Evolutionary conservation across 371 early-diverging fungal species (phyloP), one percentile per base, ranked within the genome.

Genomic region (Saksenaea oblongispora): DNA sequence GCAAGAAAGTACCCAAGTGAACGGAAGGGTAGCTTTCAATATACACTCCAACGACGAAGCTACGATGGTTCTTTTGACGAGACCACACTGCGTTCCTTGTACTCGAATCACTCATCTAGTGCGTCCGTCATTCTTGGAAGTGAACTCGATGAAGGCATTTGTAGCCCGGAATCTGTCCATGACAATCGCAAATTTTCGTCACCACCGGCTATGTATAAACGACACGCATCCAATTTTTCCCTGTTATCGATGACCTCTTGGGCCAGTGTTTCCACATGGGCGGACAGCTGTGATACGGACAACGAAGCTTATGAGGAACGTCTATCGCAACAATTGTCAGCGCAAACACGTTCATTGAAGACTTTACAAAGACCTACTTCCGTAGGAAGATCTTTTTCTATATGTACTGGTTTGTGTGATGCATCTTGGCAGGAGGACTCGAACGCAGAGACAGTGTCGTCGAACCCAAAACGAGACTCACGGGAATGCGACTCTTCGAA

Each of bases 41-140:
- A 47, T 22, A 47, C 22, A 22, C 51, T 47, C 10, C 51, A 47
- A 26, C n/a, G 11, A 2, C 51, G 51, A 17, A 47, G 51, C 51
- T 47, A 47, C 11, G 51, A 47, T 22, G 51, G 51, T 47, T 47
- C 51, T 7, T 47, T 47, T 47, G 51, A 47, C 11, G 51, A 47
- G 24, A 9, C n/a, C 10, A 10, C 51, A 3, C 22, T 47, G 17
- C 10, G 22, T 22, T 47, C 22, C 22, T 10, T 18, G 7, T 18
- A 44, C 10, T 47, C 22, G 51, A 22, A 47, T 47, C 51, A 11
- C n/a, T 47, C 51, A 11, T 22, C 51, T 10, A 47, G 22, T 5
- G 22, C 22, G 27, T 47, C 51, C 17, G n/a, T 47, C 2, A 22
- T 47, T 3, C 51, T 18, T 18, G 22, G 22, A 10, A 47, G 51